Percentiles rank a stretch among this genome's conserved stretches.
Conservation (phyloP, 148 eudicot genomes). For the Chenopodium album region DNA sequence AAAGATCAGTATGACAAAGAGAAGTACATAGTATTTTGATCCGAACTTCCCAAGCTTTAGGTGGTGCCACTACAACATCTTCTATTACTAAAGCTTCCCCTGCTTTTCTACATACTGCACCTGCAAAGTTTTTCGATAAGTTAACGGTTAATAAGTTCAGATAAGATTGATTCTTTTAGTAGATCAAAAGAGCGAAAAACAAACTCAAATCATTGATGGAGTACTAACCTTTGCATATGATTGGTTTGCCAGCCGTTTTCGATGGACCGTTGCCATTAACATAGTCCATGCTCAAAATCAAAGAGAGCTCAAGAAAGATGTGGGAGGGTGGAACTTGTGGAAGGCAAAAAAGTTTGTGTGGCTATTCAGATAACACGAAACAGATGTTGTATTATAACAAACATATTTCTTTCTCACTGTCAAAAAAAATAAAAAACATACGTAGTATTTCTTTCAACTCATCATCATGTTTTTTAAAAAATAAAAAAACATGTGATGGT, state of each 20-base stretch:
- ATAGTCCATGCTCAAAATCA: constrained; percentile 21
- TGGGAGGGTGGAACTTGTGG: neutral
- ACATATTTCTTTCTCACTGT: no score
- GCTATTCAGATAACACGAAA: no score
- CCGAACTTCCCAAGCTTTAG: constrained; percentile 67
- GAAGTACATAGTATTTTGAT: constrained; percentile 70
- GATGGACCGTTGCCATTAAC: neutral
- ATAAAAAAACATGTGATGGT: no score
- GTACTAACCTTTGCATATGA: constrained; percentile 62
- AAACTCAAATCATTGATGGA: no score
- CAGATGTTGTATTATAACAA: no score
- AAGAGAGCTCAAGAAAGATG: neutral
- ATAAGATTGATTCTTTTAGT: no score
- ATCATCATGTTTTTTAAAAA: no score
- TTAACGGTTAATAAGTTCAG: no score
- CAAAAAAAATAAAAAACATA: no score
- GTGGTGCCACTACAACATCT: constrained; percentile 62
- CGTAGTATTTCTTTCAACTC: no score
- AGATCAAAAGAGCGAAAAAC: no score
- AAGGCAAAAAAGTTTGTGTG: neutral
- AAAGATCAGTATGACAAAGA: constrained; percentile 70
- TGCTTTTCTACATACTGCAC: constrained; percentile 63
- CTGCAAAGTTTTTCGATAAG: constrained; percentile 30
- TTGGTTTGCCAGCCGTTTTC: constrained; percentile 58
- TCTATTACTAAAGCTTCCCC: constrained; percentile 69